A percentile compares a stretch with the other conserved stretches of the same genome.
phyloP scores from a whole-genome alignment of 129 eudicot species.

The Helianthus tuberosus region DNA sequence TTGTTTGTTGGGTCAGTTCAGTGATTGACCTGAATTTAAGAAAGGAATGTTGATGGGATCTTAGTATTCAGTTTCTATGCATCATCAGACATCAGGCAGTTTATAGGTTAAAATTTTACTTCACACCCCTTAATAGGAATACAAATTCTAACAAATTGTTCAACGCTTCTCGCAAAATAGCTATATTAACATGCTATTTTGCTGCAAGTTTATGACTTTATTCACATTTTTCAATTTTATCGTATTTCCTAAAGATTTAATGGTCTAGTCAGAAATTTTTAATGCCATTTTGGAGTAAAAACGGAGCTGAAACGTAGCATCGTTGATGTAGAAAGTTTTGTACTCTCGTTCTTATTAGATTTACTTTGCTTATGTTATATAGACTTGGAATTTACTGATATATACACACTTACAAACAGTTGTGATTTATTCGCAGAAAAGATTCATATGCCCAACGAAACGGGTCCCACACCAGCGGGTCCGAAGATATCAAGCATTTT shows the following conservation, averaged over 20 bases:
- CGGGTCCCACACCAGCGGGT: constrained; percentile 32
- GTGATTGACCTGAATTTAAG: background rate
- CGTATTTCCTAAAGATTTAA: background rate
- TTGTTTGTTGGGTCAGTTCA: background rate
- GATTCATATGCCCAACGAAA: constrained; percentile 35
- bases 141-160: background rate
- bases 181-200: background rate
- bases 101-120: background rate
- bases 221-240: background rate
- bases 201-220: background rate
- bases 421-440: constrained; percentile 32
- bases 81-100: too few relatives aligned
- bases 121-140: too few relatives aligned
- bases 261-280: background rate
- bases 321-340: background rate
- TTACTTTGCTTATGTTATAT: background rate
- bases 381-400: background rate
- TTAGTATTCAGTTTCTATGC: constrained; percentile 7
- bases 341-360: background rate
- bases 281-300: background rate
- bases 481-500: constrained; percentile 31
- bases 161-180: background rate
- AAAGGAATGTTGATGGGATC: background rate
- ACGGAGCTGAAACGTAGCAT: background rate
- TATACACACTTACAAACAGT: background rate